Percentiles rank a stretch among this genome's conserved stretches.
Conservation (phyloP, 352 stramenopile genomes). For the Phytopythium montanum region DNA sequence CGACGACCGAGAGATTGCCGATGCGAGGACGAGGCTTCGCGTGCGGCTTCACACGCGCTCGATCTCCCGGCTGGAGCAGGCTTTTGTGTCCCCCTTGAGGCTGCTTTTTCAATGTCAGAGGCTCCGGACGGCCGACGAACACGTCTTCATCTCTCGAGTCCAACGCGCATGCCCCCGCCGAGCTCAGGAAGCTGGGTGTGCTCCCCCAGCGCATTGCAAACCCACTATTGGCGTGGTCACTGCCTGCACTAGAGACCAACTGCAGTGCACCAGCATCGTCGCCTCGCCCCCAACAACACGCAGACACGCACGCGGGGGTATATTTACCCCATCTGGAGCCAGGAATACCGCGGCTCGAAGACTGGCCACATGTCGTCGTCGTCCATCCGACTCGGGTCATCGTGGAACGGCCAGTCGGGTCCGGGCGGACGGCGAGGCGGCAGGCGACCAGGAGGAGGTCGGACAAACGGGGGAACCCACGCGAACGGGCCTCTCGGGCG, state of each 20-base stretch:
- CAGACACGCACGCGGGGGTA: background rate
- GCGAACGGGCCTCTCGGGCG: background rate
- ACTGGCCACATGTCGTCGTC: slow-evolving; percentile 5
- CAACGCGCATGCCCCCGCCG: slow-evolving; percentile 12
- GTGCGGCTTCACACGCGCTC: background rate
- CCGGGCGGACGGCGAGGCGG: background rate
- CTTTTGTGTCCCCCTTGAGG: background rate
- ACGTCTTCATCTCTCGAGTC: slow-evolving; percentile 14
- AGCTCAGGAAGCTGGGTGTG: slow-evolving; percentile 2
- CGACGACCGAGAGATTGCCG: background rate
- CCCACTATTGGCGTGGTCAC: background rate
- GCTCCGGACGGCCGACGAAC: slow-evolving; percentile 2
- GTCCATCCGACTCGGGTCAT: background rate
- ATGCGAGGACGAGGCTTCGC: background rate
- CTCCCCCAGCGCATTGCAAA: slow-evolving; percentile 4
- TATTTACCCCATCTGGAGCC: slow-evolving; percentile 1
- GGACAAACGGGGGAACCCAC: background rate
- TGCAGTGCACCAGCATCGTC: no score
- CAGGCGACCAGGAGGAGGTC: background rate
- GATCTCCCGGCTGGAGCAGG: background rate
- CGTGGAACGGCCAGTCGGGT: background rate
- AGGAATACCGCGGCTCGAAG: slow-evolving; percentile 7
- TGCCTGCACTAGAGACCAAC: background rate
- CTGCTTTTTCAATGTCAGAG: background rate
- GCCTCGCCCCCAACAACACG: background rate